Conservation (phyloP, 2,329 filamentous ascomycete species). For the Penicillium sp. region DNA sequence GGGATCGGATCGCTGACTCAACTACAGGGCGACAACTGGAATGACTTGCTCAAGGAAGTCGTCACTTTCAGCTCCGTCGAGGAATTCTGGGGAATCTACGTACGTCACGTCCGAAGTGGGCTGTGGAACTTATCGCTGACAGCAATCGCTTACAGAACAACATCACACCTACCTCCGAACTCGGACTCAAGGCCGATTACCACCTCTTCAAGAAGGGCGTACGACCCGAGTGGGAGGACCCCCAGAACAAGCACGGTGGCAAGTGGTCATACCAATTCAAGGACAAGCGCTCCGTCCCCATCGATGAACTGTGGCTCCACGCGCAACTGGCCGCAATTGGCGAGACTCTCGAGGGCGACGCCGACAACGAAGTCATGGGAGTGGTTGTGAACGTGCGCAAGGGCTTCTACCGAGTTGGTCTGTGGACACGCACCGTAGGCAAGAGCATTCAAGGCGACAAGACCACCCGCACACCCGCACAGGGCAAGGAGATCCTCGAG, state of each 20-base stretch:
- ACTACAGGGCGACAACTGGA: constrained; percentile 91
- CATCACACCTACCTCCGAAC: constrained; percentile 91
- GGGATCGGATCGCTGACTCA: constrained; percentile 12
- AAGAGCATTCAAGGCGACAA: constrained; percentile 77
- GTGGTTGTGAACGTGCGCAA: constrained; percentile 99
- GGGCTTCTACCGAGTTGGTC: constrained; percentile 94
- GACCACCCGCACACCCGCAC: constrained; percentile 72
- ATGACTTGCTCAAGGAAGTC: constrained; percentile 95
- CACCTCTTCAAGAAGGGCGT: constrained; percentile 98
- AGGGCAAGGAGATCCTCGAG: constrained; percentile 81
- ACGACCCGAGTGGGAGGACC: constrained; percentile 97
- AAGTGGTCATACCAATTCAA: constrained; percentile 99
- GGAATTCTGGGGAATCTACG: constrained; percentile 99
- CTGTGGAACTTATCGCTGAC: constrained; percentile 11
- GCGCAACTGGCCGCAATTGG: constrained; percentile 96
- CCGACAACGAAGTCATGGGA: constrained; percentile 95
- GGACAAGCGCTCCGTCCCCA: constrained; percentile 87
- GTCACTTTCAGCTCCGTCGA: constrained; percentile 98
- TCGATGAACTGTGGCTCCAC: constrained; percentile 95
- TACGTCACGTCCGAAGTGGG: constrained; percentile 53
- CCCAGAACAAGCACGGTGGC: constrained; percentile 97
- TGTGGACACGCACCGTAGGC: constrained; percentile 95
- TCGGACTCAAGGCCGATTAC: constrained; percentile 97
- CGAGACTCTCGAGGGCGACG: constrained; percentile 93
- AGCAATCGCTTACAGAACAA: constrained; percentile 76